These are phyloP conservation scores for Ampelomyces quisqualis DNA, from an alignment of 2,329 filamentous ascomycete species.

Conservation along the genomic window DNA sequence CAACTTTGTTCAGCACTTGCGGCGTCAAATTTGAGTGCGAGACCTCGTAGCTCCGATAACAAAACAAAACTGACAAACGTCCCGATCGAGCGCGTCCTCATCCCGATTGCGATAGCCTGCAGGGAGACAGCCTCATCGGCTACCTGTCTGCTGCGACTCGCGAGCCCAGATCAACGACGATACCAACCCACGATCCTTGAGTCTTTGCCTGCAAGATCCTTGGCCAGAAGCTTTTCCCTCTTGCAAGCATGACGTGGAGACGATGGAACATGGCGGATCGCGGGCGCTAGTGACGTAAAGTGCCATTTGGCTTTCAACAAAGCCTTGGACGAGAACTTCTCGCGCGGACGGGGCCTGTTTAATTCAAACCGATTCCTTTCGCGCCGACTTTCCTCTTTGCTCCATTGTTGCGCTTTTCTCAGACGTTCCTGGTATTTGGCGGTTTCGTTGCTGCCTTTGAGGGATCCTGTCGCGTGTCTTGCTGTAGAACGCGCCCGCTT, in stretches of 20 bases:
- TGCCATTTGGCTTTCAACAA: slow-evolving; percentile 8
- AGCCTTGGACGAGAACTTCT: slow-evolving; percentile 8
- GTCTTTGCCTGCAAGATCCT: background rate
- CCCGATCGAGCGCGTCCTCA: no score
- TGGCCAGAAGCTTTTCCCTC: slow-evolving; percentile 4
- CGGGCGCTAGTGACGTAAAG: slow-evolving; percentile 11
- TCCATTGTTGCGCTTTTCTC: background rate
- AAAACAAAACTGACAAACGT: no score
- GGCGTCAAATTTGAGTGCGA: no score
- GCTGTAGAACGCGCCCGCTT: slow-evolving; percentile 4
- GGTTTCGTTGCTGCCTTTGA: slow-evolving; percentile 1
- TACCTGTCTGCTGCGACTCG: no score
- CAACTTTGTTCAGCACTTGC: no score
- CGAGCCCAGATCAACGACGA: no score
- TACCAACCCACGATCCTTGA: no score
- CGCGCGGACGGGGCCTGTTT: background rate
- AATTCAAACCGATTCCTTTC: slow-evolving; percentile 7
- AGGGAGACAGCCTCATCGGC: no score
- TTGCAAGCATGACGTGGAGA: slow-evolving; percentile 10
- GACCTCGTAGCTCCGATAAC: no score
- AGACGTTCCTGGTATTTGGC: slow-evolving; percentile 4
- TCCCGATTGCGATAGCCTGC: no score
- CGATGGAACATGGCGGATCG: slow-evolving; percentile 4
- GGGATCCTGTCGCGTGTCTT: slow-evolving; percentile 6
- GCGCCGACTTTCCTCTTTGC: slow-evolving; percentile 3